Base-by-base conservation (phyloP, 352 stramenopile species). In the Blastocystis sp. region DNA sequence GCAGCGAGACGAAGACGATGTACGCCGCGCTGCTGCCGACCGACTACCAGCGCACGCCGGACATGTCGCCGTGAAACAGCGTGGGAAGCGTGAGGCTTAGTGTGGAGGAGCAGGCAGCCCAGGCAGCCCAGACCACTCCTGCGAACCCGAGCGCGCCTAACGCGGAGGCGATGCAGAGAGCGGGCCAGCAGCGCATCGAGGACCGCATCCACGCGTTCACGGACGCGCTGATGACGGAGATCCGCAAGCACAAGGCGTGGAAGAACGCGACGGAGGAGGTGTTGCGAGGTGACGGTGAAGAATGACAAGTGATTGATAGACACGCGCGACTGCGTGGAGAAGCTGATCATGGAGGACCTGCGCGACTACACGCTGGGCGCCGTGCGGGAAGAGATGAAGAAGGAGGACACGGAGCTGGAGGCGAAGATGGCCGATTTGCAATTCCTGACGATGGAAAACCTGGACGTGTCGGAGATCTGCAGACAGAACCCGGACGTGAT, bases 301-400 rank as follows among this genome's bases (percentile, higher is more conserved):
- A 4, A 11, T 43, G 3, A 17, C 3, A 4, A 2, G 40, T 87
- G 3, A 52, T 38, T 28, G 24, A 17, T 59, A 87, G 62, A 87
- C 43, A 93, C 92, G 3, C 92, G 94, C 9, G 93, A 96, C 78
- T 91, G 93, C 0, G 92, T 97, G 60, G 94, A 97, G 89, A 96
- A 96, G 82, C 96, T 95, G 76, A 92, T 97, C 19, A 95, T 97
- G 93, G 93, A 94, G 81, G 95, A 95, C 76, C 89, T 97, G 19
- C 91, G 91, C 0, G 90, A 94, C 76, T 92, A 95, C 42, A 93
- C 93, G 43, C 93, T 95, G 66, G 92, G 93, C 80, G 89, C 91
- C 14, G 91, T 93, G 70, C 94, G 93, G 48, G 89, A 90, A 1
- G 77, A 92, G 24, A 94, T 92, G 92, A 90, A 91, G 59, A 89